Percentiles rank a stretch among this genome's conserved stretches.
phyloP scores from a whole-genome alignment of 768 basidiomycete genomes.

The Amanita exitialis region DNA sequence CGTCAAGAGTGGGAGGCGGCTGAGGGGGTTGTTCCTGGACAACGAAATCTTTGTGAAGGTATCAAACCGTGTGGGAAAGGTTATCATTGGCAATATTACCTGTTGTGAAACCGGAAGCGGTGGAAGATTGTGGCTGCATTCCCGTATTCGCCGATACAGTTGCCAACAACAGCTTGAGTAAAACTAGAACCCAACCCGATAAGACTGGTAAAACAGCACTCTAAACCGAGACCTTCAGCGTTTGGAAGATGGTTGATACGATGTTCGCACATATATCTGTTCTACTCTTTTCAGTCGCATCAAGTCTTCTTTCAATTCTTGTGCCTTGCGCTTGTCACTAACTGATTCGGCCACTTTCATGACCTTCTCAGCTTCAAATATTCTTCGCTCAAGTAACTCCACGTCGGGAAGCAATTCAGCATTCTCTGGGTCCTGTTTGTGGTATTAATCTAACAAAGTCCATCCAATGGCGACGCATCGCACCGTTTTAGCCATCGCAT shows the following conservation, averaged over 20 bases:
- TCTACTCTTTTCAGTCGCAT: constrained; percentile 87
- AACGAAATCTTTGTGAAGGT: constrained; percentile 21
- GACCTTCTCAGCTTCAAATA: constrained; percentile 50
- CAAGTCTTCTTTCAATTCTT: constrained; percentile 67
- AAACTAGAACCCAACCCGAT: constrained; percentile 85
- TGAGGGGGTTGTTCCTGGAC: constrained; percentile 47
- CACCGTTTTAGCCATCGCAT: constrained; percentile 23
- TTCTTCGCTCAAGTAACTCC: constrained; percentile 61
- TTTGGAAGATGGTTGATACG: not conserved
- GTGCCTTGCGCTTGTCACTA: constrained; percentile 50
- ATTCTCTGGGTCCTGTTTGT: constrained; percentile 42
- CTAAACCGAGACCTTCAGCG: constrained; percentile 27
- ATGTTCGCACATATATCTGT: constrained; percentile 72
- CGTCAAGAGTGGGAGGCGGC: constrained; percentile 74
- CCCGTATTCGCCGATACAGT: constrained; percentile 80
- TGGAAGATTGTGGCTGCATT: constrained; percentile 57
- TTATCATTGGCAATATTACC: constrained; percentile 20
- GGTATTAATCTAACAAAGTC: not conserved
- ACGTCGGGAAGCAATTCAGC: constrained; percentile 66
- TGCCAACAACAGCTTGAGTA: constrained; percentile 86
- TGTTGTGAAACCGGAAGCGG: constrained; percentile 63
- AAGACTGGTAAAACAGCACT: constrained; percentile 74
- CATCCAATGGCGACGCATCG: not conserved
- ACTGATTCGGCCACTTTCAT: constrained; percentile 39
- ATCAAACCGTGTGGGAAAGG: constrained; percentile 42